A percentile compares a stretch with the other conserved stretches of the same genome.
phyloP scores from a whole-genome alignment of 768 basidiomycete genomes.

The Tricholoma furcatifolium region DNA sequence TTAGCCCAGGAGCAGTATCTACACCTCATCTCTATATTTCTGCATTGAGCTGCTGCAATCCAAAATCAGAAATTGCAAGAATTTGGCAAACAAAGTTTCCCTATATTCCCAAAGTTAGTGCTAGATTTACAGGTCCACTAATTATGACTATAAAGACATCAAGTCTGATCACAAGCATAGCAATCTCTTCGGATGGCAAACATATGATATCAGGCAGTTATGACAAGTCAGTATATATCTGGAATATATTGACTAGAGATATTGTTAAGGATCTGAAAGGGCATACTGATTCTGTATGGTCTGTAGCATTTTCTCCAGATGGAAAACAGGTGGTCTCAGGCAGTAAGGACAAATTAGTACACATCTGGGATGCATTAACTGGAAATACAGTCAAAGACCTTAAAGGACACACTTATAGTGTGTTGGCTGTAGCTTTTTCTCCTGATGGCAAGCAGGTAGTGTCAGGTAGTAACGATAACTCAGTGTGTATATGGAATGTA shows the following conservation, averaged over 20 bases:
- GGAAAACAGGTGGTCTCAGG: no score
- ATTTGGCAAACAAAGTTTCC: background rate
- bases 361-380: no score
- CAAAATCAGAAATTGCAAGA: background rate
- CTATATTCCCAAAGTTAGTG: background rate
- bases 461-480: no score
- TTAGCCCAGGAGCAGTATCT: background rate
- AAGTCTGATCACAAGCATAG: background rate
- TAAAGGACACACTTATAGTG: no score
- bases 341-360: no score
- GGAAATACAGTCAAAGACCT: no score
- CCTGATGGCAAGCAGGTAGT: no score
- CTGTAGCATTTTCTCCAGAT: background rate
- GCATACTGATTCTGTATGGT: background rate
- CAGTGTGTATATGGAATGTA: no score
- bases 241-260: background rate
- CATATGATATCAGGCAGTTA: background rate
- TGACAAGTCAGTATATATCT: background rate
- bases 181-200: background rate
- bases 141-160: background rate
- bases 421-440: no score
- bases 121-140: background rate
- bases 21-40: background rate
- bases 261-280: background rate
- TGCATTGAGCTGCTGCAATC: background rate